phyloP scores from a whole-genome alignment of 345 rosid species.

The Citrus cavaleriei region DNA sequence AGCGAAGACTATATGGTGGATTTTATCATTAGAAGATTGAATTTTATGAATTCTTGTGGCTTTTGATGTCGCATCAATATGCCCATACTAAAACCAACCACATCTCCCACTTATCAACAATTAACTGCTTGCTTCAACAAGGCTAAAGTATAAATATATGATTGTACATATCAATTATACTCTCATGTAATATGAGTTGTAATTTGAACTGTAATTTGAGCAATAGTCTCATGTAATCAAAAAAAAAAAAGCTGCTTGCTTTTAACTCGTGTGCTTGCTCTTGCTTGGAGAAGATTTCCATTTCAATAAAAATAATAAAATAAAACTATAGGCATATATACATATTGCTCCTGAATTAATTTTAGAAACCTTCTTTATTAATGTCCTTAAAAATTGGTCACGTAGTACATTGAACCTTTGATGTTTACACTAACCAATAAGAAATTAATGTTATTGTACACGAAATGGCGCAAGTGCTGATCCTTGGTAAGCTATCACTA shows the following conservation, averaged over 20 bases:
- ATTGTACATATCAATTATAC: too few relatives aligned
- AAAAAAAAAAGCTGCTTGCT: too few relatives aligned
- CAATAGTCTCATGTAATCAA: too few relatives aligned
- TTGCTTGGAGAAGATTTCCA: too few relatives aligned
- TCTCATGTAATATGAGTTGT: too few relatives aligned
- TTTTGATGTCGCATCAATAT: conserved; percentile 3
- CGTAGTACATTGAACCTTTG: background rate
- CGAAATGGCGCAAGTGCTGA: background rate
- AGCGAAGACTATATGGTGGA: background rate
- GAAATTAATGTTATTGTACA: background rate
- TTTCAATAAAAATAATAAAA: too few relatives aligned
- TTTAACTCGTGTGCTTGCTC: background rate
- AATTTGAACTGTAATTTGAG: too few relatives aligned
- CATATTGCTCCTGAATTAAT: background rate
- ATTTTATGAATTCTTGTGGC: background rate
- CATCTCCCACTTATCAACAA: background rate
- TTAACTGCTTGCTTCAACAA: background rate
- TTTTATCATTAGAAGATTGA: conserved; percentile 8
- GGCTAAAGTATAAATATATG: too few relatives aligned
- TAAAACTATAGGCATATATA: too few relatives aligned
- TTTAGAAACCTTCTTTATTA: background rate
- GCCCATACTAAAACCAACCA: background rate
- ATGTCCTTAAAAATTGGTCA: background rate
- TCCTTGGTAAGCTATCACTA: background rate
- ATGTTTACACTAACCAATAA: too few relatives aligned